Percentiles rank a stretch among this genome's conserved stretches.
These are phyloP conservation scores for Euphorbia pulcherrima DNA, from an alignment of 345 rosid genomes.

Conservation along the genomic window DNA sequence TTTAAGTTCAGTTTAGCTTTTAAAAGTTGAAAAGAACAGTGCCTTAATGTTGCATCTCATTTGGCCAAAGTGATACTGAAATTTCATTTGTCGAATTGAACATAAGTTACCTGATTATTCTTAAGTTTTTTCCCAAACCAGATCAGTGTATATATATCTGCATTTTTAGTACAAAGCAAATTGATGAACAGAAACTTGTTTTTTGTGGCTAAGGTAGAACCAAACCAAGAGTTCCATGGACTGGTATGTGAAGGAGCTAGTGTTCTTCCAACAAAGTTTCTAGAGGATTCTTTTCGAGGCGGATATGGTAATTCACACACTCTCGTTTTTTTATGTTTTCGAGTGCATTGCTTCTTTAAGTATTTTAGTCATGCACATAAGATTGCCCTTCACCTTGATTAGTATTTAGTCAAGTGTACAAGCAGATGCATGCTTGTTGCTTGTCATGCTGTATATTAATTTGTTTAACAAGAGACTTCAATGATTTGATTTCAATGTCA, in stretches of 20 bases:
- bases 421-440: background rate
- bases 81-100: background rate
- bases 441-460: slow-evolving; percentile 16
- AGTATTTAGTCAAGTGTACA: background rate
- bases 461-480: slow-evolving; percentile 25
- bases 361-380: background rate
- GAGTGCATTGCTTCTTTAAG: background rate
- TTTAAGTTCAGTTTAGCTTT: no score
- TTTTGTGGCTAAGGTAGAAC: slow-evolving; percentile 83
- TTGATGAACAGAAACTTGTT: background rate
- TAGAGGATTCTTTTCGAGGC: slow-evolving; percentile 67
- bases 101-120: background rate
- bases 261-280: slow-evolving; percentile 83
- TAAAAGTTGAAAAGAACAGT: no score
- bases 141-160: background rate
- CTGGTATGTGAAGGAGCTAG: slow-evolving; percentile 92
- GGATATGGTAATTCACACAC: slow-evolving; percentile 77
- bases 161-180: background rate
- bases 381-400: background rate
- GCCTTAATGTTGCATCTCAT: no score
- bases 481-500: slow-evolving; percentile 54
- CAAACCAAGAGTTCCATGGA: slow-evolving; percentile 89
- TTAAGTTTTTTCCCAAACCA: background rate
- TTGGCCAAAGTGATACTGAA: background rate
- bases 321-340: background rate